These are phyloP conservation scores for Russula ochroleuca DNA, from an alignment of 768 basidiomycete genomes.

Conservation along the genomic window DNA sequence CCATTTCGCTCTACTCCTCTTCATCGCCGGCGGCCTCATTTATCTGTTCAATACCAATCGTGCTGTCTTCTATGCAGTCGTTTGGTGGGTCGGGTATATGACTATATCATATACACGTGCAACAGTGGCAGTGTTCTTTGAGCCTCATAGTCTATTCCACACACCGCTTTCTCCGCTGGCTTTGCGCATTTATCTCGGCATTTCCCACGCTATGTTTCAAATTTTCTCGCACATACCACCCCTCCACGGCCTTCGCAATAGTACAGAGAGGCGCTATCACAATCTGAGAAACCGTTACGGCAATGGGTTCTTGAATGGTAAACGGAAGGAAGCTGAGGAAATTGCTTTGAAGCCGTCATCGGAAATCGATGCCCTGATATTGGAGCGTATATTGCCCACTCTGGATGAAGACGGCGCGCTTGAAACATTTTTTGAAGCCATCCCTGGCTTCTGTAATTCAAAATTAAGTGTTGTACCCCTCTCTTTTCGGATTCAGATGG, in stretches of 20 bases:
- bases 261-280: not conserved
- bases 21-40: not conserved
- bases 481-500: not conserved
- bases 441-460: slow-evolving; percentile 12
- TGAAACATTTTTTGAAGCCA: slow-evolving; percentile 1
- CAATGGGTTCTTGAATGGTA: not conserved
- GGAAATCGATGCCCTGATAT: not conserved
- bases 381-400: not conserved
- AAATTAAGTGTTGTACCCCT: not conserved
- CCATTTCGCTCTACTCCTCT: not conserved
- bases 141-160: not conserved
- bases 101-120: too few species aligned
- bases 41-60: not conserved
- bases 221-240: not conserved
- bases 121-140: not conserved
- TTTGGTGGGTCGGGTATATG: not conserved
- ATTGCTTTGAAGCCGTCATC: not conserved
- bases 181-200: not conserved
- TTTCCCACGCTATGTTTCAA: not conserved
- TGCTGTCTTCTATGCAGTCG: not conserved
- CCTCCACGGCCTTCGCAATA: not conserved
- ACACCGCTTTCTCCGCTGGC: not conserved
- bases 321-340: not conserved
- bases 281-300: not conserved
- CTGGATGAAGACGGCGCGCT: slow-evolving; percentile 1